A percentile compares a stretch with the other conserved stretches of the same genome.
Evolutionary conservation across 306 rosid species (phyloP).

Genomic region (Begonia fuchsioides): DNA sequence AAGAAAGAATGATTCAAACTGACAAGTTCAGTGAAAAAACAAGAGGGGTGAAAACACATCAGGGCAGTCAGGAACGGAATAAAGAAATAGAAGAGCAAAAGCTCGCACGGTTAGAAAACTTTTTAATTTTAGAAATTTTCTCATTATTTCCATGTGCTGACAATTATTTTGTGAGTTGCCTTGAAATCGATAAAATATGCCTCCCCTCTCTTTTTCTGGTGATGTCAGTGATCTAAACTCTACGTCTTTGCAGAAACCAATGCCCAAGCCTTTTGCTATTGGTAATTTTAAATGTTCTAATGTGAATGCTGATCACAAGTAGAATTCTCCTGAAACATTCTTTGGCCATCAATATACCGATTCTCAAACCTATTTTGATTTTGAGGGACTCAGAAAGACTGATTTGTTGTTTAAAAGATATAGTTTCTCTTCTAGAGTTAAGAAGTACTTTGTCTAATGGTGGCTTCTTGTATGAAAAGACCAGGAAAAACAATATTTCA

Average conservation of each 20-base stretch:
- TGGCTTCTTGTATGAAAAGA: slow-evolving; percentile 1
- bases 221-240: slow-evolving; percentile 25
- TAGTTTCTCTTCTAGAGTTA: slow-evolving; percentile 10
- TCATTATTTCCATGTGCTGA: too few relatives aligned
- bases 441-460: slow-evolving; percentile 1
- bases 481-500: slow-evolving; percentile 1
- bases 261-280: slow-evolving; percentile 23
- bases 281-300: slow-evolving; percentile 28
- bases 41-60: slow-evolving; percentile 29
- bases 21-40: slow-evolving; percentile 34
- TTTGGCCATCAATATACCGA: slow-evolving; percentile 17
- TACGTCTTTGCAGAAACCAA: slow-evolving; percentile 26
- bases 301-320: slow-evolving; percentile 23
- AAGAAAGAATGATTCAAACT: slow-evolving; percentile 24
- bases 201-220: slow-evolving; percentile 15
- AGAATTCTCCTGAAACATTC: slow-evolving; percentile 32
- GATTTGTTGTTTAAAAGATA: slow-evolving; percentile 25
- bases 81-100: slow-evolving; percentile 30
- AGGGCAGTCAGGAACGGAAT: slow-evolving; percentile 25
- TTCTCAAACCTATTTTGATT: slow-evolving; percentile 15
- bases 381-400: slow-evolving; percentile 22
- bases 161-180: too few relatives aligned
- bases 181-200: slow-evolving; percentile 2
- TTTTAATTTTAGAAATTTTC: too few relatives aligned
- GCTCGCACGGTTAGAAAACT: too few relatives aligned